Conservation (phyloP, 148 eudicot genomes). For the Camellia lanceoleosa region DNA sequence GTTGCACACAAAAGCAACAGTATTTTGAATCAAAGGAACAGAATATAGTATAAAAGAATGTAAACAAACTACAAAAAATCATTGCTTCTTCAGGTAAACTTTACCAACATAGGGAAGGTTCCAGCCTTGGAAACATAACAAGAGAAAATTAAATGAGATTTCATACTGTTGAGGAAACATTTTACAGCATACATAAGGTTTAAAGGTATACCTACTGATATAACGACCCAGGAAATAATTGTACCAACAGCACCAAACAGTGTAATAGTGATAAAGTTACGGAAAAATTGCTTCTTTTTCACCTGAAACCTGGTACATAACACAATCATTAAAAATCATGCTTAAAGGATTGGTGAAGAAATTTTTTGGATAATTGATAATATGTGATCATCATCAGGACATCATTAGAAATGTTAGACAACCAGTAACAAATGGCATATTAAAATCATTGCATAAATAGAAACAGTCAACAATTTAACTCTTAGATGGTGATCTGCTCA, state of each 20-base stretch:
- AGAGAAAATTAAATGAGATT: background rate
- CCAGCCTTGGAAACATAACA: background rate
- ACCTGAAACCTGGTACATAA: constrained; percentile 54
- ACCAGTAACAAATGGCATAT: background rate
- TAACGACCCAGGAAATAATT: constrained; percentile 50
- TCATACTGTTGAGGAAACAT: background rate
- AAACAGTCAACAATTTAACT: background rate
- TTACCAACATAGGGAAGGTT: background rate
- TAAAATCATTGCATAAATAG: too few relatives aligned
- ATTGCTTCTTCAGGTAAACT: background rate
- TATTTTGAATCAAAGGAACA: background rate
- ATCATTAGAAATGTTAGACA: background rate
- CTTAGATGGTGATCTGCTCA: background rate
- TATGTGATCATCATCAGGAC: background rate
- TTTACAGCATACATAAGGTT: background rate
- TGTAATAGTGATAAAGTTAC: constrained; percentile 61
- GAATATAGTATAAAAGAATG: background rate
- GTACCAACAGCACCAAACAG: constrained; percentile 65
- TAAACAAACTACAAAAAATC: background rate
- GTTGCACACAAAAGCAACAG: background rate
- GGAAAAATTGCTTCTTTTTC: constrained; percentile 69
- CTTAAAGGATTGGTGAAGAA: background rate
- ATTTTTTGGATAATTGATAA: background rate
- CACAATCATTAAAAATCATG: background rate
- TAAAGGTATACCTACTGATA: constrained; percentile 38